These are phyloP conservation scores for Aspergillus versicolor DNA, from an alignment of 2,329 filamentous ascomycete species.

Conservation along the genomic window DNA sequence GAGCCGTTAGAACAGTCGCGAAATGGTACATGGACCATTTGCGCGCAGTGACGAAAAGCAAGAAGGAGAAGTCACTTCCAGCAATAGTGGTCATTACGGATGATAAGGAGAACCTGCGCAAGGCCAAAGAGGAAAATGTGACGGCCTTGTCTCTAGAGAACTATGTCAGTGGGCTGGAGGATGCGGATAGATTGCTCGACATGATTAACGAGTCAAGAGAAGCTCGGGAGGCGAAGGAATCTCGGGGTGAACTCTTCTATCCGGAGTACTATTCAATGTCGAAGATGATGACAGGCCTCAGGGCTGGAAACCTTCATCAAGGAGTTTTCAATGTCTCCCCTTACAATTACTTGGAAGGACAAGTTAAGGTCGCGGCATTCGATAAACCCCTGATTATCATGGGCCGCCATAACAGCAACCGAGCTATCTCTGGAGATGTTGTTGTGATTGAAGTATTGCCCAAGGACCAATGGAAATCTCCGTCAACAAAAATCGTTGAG, in stretches of 20 bases:
- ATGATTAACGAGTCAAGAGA: conserved; percentile 85
- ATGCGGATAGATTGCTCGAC: conserved; percentile 81
- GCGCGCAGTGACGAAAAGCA: conserved; percentile 55
- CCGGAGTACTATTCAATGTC: conserved; percentile 86
- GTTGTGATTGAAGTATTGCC: conserved; percentile 92
- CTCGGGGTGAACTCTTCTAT: conserved; percentile 73
- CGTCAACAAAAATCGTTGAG: conserved; percentile 92
- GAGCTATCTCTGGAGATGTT: conserved; percentile 85
- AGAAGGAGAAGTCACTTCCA: conserved; percentile 60
- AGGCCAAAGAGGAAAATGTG: conserved; percentile 73
- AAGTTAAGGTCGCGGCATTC: conserved; percentile 85
- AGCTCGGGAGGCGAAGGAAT: conserved; percentile 62
- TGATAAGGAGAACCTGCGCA: conserved; percentile 81
- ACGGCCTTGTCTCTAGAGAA: conserved; percentile 66
- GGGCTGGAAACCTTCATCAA: conserved; percentile 85
- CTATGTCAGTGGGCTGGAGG: conserved; percentile 81
- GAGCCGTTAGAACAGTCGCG: conserved; percentile 80
- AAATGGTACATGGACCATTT: conserved; percentile 90
- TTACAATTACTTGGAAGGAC: conserved; percentile 96
- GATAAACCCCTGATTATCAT: conserved; percentile 84
- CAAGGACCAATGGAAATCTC: conserved; percentile 94
- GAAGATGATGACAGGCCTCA: conserved; percentile 90
- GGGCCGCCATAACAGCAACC: conserved; percentile 93
- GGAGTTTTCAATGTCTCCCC: conserved; percentile 94
- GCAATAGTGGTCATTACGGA: conserved; percentile 91